Conservation (phyloP, 768 basidiomycete genomes). For the Cystofilobasidium macerans region DNA sequence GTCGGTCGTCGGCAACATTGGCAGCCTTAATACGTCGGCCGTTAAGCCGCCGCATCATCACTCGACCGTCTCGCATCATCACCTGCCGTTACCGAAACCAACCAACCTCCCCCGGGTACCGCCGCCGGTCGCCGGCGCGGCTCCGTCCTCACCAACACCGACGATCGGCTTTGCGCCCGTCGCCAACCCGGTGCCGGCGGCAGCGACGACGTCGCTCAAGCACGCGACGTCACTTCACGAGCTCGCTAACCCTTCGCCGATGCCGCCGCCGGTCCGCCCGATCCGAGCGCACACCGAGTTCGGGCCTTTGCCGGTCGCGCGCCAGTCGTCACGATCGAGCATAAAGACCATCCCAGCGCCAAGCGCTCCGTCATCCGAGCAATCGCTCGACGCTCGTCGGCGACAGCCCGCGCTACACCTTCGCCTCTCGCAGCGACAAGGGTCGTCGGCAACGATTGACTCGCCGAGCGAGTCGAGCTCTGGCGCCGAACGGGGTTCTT, state of each 20-base stretch:
- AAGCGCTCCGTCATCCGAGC: neutral
- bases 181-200: neutral
- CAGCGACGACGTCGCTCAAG: neutral
- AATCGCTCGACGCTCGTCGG: neutral
- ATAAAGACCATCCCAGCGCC: neutral
- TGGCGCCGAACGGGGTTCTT: conserved; percentile 7
- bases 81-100: neutral
- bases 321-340: neutral
- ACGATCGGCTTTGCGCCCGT: neutral
- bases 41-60: neutral
- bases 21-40: neutral
- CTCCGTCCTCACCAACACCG: neutral
- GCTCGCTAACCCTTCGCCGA: neutral
- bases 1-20: conserved; percentile 38
- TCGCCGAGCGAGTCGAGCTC: conserved; percentile 2
- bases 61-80: neutral
- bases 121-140: neutral
- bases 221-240: conserved; percentile 2
- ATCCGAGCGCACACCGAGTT: neutral
- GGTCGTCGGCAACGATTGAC: neutral
- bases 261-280: neutral
- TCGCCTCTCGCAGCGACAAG: neutral
- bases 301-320: neutral
- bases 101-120: neutral
- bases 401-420: neutral